Base-by-base conservation (phyloP, 495 filamentous ascomycete species). In the Penicillium subrubescens region DNA sequence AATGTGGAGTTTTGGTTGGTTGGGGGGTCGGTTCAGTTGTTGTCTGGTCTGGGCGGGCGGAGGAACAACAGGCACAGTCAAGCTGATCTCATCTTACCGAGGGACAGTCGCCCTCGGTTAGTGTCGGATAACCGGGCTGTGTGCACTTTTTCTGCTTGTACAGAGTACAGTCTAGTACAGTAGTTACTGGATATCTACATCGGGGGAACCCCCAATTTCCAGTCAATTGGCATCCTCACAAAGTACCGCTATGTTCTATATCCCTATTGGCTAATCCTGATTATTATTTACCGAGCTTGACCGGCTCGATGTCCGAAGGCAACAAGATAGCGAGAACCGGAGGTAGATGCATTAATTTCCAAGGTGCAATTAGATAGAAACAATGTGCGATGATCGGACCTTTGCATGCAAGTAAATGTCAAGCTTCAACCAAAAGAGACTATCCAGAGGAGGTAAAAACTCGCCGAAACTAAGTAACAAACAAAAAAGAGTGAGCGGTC, bases 31-130 rank as follows among this genome's bases (percentile, higher is more conserved):
- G 25, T 27, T 27, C 25, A 33, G 7, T 4, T 27, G 31, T 17
- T 23, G 12, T 14, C 17, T 31, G 35, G 12, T 14, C 17, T 31
- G 35, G 12, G 41, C 27, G 25, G 31, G n/a, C 51, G 54, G 46
- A 15, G 25, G 25, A 27, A 27, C 25, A 27, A 1, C 25, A 27
- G 48, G 21, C 41, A 61, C 59, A 46, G 63, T 63, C 69, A 70
- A 63, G 65, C 62, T 71, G 66, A 71, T 64, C 69, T 67, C 66
- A 71, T 61, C 50, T 60, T 69, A 60, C 71, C 71, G 71, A 73
- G 71, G 71, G 8, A 34, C 51, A 29, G 3, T 2, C 62, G 51
- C 51, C 51, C 56, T 67, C 71, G 71, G 71, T 68, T 73, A 73
- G 57, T 66, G 69, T 69, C 71, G 71, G 71, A 21, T 65, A 60